Percentiles rank a stretch among this genome's conserved stretches.
phyloP scores from a whole-genome alignment of 169 alveolate genomes.

The Neospora caninum region DNA sequence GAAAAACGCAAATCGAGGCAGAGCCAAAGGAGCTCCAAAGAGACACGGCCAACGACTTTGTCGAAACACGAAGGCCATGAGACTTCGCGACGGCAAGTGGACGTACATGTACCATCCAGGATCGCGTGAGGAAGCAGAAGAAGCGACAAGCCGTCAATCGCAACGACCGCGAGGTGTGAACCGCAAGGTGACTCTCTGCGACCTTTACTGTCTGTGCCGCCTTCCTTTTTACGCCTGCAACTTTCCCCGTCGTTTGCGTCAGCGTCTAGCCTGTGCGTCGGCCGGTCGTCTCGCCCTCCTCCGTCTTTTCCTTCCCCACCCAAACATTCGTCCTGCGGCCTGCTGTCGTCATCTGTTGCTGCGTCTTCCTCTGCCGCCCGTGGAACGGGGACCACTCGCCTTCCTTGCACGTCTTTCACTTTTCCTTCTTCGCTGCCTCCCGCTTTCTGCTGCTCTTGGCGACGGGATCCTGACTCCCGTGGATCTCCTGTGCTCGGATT shows the following conservation, averaged over 20 bases:
- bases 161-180: background rate
- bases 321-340: too few relatives aligned
- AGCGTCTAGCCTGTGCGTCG: too few relatives aligned
- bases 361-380: background rate
- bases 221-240: too few relatives aligned
- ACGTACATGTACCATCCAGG: constrained; percentile 12
- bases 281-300: too few relatives aligned
- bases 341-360: background rate
- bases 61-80: too few relatives aligned
- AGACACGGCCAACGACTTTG: too few relatives aligned
- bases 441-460: background rate
- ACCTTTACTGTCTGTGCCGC: too few relatives aligned
- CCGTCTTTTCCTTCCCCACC: too few relatives aligned
- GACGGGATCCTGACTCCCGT: background rate
- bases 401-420: background rate
- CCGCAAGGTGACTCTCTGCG: background rate
- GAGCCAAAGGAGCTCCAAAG: too few relatives aligned
- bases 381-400: too few relatives aligned
- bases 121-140: constrained; percentile 16
- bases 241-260: too few relatives aligned
- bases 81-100: background rate
- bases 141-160: constrained; percentile 29
- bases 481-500: background rate
- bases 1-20: too few relatives aligned
- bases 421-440: background rate